Conservation (phyloP, 495 filamentous ascomycete species). For the Aspergillus wentii region DNA sequence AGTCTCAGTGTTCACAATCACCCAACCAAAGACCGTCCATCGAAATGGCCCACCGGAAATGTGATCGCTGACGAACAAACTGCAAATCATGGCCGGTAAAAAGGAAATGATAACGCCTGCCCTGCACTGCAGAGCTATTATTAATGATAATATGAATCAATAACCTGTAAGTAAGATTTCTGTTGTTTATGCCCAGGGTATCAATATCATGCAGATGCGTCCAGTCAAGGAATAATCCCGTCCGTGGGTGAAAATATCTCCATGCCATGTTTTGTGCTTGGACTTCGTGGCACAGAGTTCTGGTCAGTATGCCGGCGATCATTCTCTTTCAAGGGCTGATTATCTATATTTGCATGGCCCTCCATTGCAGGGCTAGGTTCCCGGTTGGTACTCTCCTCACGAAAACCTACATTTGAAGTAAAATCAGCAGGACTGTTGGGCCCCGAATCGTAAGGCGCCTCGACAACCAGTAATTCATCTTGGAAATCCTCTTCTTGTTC, state of each 20-base stretch:
- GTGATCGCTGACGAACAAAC: too few relatives aligned
- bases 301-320: neutral
- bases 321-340: too few relatives aligned
- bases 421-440: slow-evolving; percentile 42
- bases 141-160: too few relatives aligned
- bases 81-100: too few relatives aligned
- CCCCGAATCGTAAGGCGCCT: slow-evolving; percentile 47
- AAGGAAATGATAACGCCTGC: too few relatives aligned
- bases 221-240: slow-evolving; percentile 9
- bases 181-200: too few relatives aligned
- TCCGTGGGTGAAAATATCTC: slow-evolving; percentile 11
- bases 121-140: slow-evolving; percentile 2
- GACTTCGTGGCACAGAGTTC: neutral
- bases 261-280: slow-evolving; percentile 4
- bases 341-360: too few relatives aligned
- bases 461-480: slow-evolving; percentile 46
- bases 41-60: too few relatives aligned
- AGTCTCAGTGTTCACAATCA: too few relatives aligned
- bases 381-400: neutral
- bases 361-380: too few relatives aligned
- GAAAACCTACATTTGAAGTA: slow-evolving; percentile 8
- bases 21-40: too few relatives aligned
- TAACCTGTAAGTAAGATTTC: too few relatives aligned
- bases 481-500: slow-evolving; percentile 10
- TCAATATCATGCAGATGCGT: neutral